Conservation (phyloP, 768 basidiomycete genomes). For the Leccinum broughii region DNA sequence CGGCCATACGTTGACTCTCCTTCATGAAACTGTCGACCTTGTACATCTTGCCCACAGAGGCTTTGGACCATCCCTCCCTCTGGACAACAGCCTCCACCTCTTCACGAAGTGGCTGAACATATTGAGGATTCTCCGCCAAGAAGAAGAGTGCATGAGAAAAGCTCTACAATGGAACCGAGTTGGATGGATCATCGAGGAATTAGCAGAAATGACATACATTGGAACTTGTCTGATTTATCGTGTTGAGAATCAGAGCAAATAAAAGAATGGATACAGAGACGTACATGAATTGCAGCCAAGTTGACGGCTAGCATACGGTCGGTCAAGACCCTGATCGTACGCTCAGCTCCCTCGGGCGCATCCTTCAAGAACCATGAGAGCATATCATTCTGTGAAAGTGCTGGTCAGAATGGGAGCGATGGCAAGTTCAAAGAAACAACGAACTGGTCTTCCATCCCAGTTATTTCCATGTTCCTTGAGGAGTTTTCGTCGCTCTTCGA, state of each 20-base stretch:
- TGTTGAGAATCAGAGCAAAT: not conserved
- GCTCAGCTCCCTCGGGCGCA: not conserved
- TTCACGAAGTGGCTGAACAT: not conserved
- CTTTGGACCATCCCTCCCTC: not conserved
- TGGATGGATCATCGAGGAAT: not conserved
- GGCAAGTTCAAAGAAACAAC: not conserved
- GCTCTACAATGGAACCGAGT: not conserved
- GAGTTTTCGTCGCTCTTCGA: not conserved
- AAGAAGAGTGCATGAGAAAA: not conserved
- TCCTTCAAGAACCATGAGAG: not conserved
- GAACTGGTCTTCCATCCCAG: not conserved
- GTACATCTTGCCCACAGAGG: not conserved
- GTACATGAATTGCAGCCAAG: constrained; percentile 16
- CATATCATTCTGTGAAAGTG: not conserved
- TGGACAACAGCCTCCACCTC: not conserved
- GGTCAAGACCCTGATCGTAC: not conserved
- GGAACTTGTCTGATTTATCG: not conserved
- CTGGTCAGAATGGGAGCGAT: not conserved
- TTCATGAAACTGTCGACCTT: not conserved
- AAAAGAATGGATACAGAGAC: not conserved
- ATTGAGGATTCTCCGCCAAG: not conserved
- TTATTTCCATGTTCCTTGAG: not conserved
- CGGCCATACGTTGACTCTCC: not conserved
- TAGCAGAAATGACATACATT: not conserved
- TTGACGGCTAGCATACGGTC: not conserved